Base-by-base conservation (phyloP, 495 filamentous ascomycete species). In the Hamigera avellanea region DNA sequence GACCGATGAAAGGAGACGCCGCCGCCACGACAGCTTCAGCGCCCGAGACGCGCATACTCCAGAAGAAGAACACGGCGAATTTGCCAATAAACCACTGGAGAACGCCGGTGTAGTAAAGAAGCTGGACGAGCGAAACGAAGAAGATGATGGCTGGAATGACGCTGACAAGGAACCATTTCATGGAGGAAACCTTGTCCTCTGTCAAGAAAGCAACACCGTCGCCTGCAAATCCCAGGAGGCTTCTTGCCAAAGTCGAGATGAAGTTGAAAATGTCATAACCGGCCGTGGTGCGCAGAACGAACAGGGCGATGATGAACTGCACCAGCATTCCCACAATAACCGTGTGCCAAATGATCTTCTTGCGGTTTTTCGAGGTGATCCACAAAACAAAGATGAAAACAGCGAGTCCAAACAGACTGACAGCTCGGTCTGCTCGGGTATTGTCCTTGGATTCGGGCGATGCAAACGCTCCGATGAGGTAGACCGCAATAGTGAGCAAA, bases 1-100 rank as follows among this genome's bases (percentile, higher is more conserved):
- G 86, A 19, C 87, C 87, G 45, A 94, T 88, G 61, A 94, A 95
- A 1, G 87, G 87, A 4, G 86, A 87, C n/a, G 87, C 87, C 29
- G 86, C 82, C 19, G 87, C 87, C 18, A 94, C 87, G 19, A 95
- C 81, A 15, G 87, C 85, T 53, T 94, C 87, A 31, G 83, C 85
- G 27, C 87, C 87, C n/a, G 85, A 91, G n/a, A 93, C 83, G 7
- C 74, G 68, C 69, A 95, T 78, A 29, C 59, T 67, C 81, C 83
- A 93, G 72, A 88, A 91, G 72, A 95, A 93, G 58, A 93, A 84
- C 33, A 75, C 66, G 43, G 87, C 86, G 44, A 89, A 84, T 45
- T 94, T 94, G 19, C 57, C 57, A 45, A 94, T 73, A 56, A 82
- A 80, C 87, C 87, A 95, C 61, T 93, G 87, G 15, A 95, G 62